phyloP scores from a whole-genome alignment of 2,329 filamentous ascomycete species.

The Beauveria medogensis region DNA sequence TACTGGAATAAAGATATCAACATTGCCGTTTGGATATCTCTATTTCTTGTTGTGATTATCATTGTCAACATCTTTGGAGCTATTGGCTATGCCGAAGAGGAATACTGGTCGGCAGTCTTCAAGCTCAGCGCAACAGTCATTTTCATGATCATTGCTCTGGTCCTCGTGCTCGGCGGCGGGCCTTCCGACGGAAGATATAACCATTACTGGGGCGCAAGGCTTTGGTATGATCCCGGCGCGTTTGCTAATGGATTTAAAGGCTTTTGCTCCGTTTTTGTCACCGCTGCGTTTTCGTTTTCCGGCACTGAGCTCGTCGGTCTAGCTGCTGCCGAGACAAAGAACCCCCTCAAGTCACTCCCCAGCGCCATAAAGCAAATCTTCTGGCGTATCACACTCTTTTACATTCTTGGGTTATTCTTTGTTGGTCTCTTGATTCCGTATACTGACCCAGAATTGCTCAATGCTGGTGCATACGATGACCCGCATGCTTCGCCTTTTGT shows the following conservation, averaged over 20 bases:
- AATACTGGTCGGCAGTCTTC: slow-evolving; percentile 49
- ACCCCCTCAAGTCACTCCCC: slow-evolving; percentile 66
- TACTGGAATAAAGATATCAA: slow-evolving; percentile 40
- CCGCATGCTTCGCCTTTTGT: slow-evolving; percentile 45
- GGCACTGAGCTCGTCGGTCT: slow-evolving; percentile 70
- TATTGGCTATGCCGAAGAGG: slow-evolving; percentile 48
- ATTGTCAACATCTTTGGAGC: slow-evolving; percentile 50
- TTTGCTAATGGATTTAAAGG: slow-evolving; percentile 71
- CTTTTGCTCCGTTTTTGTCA: slow-evolving; percentile 64
- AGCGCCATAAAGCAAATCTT: slow-evolving; percentile 75
- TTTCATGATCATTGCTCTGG: slow-evolving; percentile 56
- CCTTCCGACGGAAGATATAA: slow-evolving; percentile 37
- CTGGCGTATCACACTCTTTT: slow-evolving; percentile 50
- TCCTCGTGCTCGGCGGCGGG: slow-evolving; percentile 53
- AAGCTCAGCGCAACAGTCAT: slow-evolving; percentile 51
- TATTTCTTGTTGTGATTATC: slow-evolving; percentile 45
- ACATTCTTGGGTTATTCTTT: slow-evolving; percentile 44
- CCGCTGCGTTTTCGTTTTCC: slow-evolving; percentile 64
- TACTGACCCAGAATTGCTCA: slow-evolving; percentile 38
- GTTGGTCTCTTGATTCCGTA: slow-evolving; percentile 42
- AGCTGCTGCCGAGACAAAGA: slow-evolving; percentile 61
- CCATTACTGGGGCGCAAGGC: slow-evolving; percentile 41
- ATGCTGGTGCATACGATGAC: slow-evolving; percentile 34
- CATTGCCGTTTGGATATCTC: slow-evolving; percentile 45
- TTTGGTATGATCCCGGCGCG: slow-evolving; percentile 42